These are phyloP conservation scores for Claviceps sp. DNA, from an alignment of 2,329 filamentous ascomycete genomes.

Conservation along the genomic window DNA sequence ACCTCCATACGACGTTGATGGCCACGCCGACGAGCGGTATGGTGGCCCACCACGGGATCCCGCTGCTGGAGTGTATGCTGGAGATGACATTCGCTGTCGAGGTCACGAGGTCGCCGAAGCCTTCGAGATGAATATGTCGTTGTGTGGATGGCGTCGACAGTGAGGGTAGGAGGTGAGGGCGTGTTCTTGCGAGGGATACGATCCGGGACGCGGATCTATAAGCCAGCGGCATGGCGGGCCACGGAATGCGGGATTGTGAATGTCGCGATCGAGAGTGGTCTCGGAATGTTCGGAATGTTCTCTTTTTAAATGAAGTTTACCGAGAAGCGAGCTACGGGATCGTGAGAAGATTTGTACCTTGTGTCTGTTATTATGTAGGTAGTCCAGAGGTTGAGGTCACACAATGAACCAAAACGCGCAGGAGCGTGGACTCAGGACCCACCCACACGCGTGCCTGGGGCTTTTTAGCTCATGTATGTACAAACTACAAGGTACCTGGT, in stretches of 20 bases:
- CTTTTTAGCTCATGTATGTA: no score
- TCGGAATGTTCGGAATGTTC: not conserved
- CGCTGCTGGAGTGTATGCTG: constrained; percentile 26
- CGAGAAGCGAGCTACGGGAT: no score
- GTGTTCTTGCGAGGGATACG: not conserved
- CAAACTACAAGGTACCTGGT: no score
- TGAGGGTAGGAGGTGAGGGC: not conserved
- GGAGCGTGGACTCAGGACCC: no score
- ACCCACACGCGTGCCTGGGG: no score
- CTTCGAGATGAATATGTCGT: constrained; percentile 21
- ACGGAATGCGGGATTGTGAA: not conserved
- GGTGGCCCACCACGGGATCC: constrained; percentile 39
- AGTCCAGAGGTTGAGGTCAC: no score
- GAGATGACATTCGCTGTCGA: constrained; percentile 29
- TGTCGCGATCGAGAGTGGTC: not conserved
- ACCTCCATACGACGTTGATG: constrained; percentile 30
- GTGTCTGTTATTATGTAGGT: no score
- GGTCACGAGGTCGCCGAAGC: constrained; percentile 21
- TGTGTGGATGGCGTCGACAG: not conserved
- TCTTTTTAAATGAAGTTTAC: not conserved
- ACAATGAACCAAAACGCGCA: no score
- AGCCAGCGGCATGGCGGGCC: constrained; percentile 4
- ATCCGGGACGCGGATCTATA: constrained; percentile 2
- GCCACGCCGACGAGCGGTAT: constrained; percentile 38
- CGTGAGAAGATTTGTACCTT: no score